Conservation (phyloP, 345 rosid species). For the Abelmoschus esculentus region DNA sequence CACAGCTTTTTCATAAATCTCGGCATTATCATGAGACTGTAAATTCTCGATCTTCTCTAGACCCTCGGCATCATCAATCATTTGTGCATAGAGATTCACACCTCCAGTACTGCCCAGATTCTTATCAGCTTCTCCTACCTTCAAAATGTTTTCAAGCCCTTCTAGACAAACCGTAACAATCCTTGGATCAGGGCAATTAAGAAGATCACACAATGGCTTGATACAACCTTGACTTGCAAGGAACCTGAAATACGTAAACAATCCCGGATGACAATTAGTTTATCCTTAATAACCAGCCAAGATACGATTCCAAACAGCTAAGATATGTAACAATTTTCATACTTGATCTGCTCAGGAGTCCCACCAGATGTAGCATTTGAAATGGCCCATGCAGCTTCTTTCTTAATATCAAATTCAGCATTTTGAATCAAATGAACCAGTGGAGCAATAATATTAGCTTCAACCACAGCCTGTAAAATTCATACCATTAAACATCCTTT, state of each 20-base stretch:
- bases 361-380: slow-evolving; percentile 92
- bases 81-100: not conserved
- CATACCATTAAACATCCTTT: not conserved
- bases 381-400: slow-evolving; percentile 88
- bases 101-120: not conserved
- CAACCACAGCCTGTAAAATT: slow-evolving; percentile 53
- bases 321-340: slow-evolving; percentile 6
- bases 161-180: slow-evolving; percentile 47
- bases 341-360: slow-evolving; percentile 79
- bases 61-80: not conserved
- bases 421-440: slow-evolving; percentile 58
- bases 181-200: slow-evolving; percentile 73
- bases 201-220: slow-evolving; percentile 78
- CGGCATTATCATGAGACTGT: slow-evolving; percentile 35
- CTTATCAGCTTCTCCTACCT: slow-evolving; percentile 43
- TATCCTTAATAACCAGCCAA: not conserved
- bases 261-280: not conserved
- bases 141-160: slow-evolving; percentile 50
- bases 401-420: slow-evolving; percentile 85
- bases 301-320: not conserved
- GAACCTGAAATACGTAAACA: slow-evolving; percentile 22
- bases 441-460: slow-evolving; percentile 57
- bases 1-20: slow-evolving; percentile 28
- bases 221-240: slow-evolving; percentile 74
- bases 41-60: not conserved